These are phyloP conservation scores for Verruconis gallopava DNA, from an alignment of 2,329 filamentous ascomycete genomes.

Conservation along the genomic window DNA sequence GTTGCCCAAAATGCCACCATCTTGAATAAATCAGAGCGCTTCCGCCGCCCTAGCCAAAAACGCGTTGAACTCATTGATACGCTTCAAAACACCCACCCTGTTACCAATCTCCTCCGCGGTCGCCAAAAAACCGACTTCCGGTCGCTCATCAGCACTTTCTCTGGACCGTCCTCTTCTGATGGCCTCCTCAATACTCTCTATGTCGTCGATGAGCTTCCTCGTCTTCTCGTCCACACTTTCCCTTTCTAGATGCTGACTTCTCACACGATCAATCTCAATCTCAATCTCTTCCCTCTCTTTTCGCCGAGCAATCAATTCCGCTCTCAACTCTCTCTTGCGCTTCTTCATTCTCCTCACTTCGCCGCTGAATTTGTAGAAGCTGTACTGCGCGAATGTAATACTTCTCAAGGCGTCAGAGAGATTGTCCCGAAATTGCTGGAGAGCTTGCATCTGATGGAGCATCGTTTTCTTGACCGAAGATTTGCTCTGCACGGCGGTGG, in stretches of 20 bases:
- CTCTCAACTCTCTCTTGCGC: conserved; percentile 32
- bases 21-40: conserved; percentile 26
- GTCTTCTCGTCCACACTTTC: conserved; percentile 19
- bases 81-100: conserved; percentile 19
- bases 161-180: conserved; percentile 18
- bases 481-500: conserved; percentile 19
- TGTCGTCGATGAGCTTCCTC: conserved; percentile 1
- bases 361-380: conserved; percentile 33
- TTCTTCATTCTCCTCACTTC: conserved; percentile 32
- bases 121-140: conserved; percentile 21
- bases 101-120: conserved; percentile 19
- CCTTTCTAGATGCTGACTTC: conserved; percentile 20
- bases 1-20: no score
- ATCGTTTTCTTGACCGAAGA: conserved; percentile 26
- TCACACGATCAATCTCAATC: conserved; percentile 36
- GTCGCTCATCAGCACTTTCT: conserved; percentile 16
- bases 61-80: conserved; percentile 22
- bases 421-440: conserved; percentile 35
- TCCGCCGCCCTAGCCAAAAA: conserved; percentile 22
- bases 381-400: conserved; percentile 39
- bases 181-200: conserved; percentile 15
- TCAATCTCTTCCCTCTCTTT: conserved; percentile 36
- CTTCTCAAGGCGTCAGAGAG: conserved; percentile 37
- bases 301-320: conserved; percentile 35
- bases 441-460: conserved; percentile 33